Base-by-base conservation (phyloP, 2,329 filamentous ascomycete species). In the Claviceps sorghi region DNA sequence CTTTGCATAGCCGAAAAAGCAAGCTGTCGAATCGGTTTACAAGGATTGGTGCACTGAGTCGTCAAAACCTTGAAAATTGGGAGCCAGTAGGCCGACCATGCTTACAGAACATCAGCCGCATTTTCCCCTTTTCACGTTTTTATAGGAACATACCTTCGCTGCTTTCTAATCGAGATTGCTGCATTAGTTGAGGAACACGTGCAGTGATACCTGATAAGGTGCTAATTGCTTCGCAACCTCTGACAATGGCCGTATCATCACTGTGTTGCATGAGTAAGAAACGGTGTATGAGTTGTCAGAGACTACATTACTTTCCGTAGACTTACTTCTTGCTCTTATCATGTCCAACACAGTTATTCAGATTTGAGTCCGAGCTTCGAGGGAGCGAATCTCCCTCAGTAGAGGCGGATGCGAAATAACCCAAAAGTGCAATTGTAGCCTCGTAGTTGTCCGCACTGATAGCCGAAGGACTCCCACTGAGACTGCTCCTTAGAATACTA, bases 71-170 rank as follows among this genome's bases (percentile, higher is more conserved):
- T 82, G 68, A 98, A 93, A 29, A 98, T 89, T 1, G 91, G 93
- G 15, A 90, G 83, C 93, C 93, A 98, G 66, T 98, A 98, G 9
- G 93, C 88, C 49, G 88, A 89, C 93, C 93, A 98, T 15, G 93
- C 93, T 86, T 57, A 11, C 2, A 9, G 17, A 22, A 21, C n/a
- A 49, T 57, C 26, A 57, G 53, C 38, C 13, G 19, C 30, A 15
- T 21, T 44, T 17, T n/a, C 26, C 34, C 8, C 5, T 19, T 19
- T 21, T 15, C 10, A 29, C 4, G 7, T 26, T 1, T 22, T 32
- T 13, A 10, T 5, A 15, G 15, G 29, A 19, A 57, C 73, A 55
- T 68, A 86, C 85, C 85, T 75, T 95, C 86, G 54, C 77, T 87
- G 54, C 79, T 84, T 64, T 96, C 93, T 2, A 97, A 80, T 61